Conservation (phyloP, 2,329 filamentous ascomycete genomes). For the Cyphellophora europaea region DNA sequence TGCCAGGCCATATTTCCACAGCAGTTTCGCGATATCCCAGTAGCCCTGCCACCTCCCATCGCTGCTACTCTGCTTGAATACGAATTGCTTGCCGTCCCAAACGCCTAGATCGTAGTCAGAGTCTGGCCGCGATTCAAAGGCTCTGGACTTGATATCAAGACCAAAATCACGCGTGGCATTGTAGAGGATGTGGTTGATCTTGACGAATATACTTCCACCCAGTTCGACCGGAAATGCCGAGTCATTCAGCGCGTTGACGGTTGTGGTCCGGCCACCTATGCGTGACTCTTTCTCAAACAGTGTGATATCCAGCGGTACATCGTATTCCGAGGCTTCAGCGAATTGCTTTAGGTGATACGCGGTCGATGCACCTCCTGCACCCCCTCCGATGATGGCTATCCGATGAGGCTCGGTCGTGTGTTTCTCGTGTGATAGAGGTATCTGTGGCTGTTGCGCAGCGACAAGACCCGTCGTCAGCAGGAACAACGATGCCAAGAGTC, state of each 20-base stretch:
- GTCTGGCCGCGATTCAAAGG: constrained; percentile 37
- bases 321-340: constrained; percentile 46
- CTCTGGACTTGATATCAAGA: constrained; percentile 46
- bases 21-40: constrained; percentile 70
- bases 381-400: constrained; percentile 52
- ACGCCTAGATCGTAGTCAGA: constrained; percentile 55
- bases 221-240: constrained; percentile 65
- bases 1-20: constrained; percentile 77
- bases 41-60: constrained; percentile 39
- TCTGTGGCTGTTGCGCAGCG: too few species aligned
- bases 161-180: constrained; percentile 63
- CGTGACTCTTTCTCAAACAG: constrained; percentile 72
- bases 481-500: too few species aligned
- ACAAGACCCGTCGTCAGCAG: too few species aligned
- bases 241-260: constrained; percentile 66
- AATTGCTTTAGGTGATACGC: constrained; percentile 74
- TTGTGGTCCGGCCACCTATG: constrained; percentile 80
- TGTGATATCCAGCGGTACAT: constrained; percentile 64
- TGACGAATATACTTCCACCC: constrained; percentile 85
- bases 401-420: constrained; percentile 13
- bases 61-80: constrained; percentile 51
- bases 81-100: constrained; percentile 72
- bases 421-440: too few species aligned
- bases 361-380: constrained; percentile 75
- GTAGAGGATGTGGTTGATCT: constrained; percentile 72